Evolutionary conservation across 1,284 basidiomycete genomes (phyloP), one percentile per base, ranked within the genome.

Genomic region (Phaffia rhodozyma): DNA sequence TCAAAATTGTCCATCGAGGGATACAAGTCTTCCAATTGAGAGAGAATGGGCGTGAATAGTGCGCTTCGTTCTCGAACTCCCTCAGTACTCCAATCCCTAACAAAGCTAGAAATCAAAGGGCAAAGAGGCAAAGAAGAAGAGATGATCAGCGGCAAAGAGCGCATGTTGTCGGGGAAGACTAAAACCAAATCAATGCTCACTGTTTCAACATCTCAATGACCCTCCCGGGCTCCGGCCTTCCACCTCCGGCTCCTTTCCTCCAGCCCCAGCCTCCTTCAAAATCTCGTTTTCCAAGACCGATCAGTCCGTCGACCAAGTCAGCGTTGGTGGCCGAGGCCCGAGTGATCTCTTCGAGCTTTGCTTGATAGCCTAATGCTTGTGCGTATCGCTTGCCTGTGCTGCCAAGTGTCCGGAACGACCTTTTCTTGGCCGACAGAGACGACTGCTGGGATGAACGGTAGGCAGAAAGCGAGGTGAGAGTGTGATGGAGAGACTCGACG

Each of bases 41-140:
- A 47, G 4, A 69, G 62, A 11, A 69, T 65, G 5, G 68, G 66
- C 11, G 67, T 66, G 47, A 69, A 69, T 9, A 69, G 60, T 23
- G 63, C 63, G 2, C 65, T 62, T 0, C 68, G 65, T 48, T 69
- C 68, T 9, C 47, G 27, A 0, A 56, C 34, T 7, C 67, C 68
- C 29, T 64, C 66, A 5, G 25, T 34, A 30, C 63, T 64, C 68
- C 68, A 69, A 48, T 69, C 68, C 13, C 68, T 62, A 6, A 69
- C 68, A 34, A 69, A 69, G 43, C 57, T 58, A n/a, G 20, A 30
- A 53, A 25, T 53, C 18, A 2, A n/a, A 53, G 20, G 9, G 25
- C 51, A 30, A 53, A 25, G 7, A 18, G 29, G 2, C 9, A 30
- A 53, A 30, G 51, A 53, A n/a, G 51, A n/a, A 30, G 20, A 20